Conservation (phyloP, 1,284 basidiomycete species). For the Pascua guehoae region DNA sequence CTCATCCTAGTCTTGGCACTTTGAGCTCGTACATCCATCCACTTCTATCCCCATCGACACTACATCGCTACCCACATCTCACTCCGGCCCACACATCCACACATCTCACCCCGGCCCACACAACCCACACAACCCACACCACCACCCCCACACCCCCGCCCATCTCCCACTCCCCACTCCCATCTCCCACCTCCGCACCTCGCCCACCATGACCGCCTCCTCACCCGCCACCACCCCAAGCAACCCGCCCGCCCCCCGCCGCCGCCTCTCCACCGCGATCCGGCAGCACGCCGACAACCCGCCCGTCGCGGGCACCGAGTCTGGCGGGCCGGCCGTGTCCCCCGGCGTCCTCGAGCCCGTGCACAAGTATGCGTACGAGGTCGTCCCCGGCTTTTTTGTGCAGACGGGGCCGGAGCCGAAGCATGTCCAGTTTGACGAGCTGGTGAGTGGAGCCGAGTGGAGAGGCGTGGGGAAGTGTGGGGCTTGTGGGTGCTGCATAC, state of each 20-base stretch:
- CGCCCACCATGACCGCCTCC: slow-evolving; percentile 1
- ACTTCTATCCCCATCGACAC: no score
- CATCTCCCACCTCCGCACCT: background rate
- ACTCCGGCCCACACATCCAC: no score
- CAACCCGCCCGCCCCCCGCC: background rate
- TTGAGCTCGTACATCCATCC: no score
- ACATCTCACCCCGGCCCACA: background rate
- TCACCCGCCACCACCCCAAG: background rate
- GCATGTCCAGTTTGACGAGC: slow-evolving; percentile 34
- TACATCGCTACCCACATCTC: no score
- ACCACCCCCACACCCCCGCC: background rate
- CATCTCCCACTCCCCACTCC: background rate
- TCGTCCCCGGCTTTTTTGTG: slow-evolving; percentile 39
- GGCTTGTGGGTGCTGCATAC: background rate
- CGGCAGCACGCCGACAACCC: slow-evolving; percentile 25
- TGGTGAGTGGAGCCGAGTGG: slow-evolving; percentile 24
- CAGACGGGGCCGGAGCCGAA: slow-evolving; percentile 38
- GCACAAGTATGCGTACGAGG: slow-evolving; percentile 34
- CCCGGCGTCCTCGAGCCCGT: slow-evolving; percentile 28
- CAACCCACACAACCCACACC: background rate
- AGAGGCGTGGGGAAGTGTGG: no score
- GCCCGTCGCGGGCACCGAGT: slow-evolving; percentile 33
- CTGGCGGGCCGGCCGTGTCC: slow-evolving; percentile 30
- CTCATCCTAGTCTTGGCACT: no score
- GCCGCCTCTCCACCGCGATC: no score